Base-by-base conservation (phyloP, 352 stramenopile species). In the Plasmopara muralis region DNA sequence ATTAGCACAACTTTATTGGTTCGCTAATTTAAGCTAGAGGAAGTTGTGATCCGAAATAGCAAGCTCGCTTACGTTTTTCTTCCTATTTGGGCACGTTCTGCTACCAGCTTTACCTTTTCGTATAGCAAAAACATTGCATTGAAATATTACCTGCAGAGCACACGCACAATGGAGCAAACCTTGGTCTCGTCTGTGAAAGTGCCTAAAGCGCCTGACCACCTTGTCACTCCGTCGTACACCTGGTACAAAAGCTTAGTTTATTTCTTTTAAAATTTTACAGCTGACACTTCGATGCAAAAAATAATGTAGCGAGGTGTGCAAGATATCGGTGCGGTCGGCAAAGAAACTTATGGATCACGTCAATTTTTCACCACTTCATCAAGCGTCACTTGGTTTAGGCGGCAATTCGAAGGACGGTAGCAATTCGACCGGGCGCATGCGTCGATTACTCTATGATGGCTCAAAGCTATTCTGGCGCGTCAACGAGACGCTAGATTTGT, bases 321-420 rank as follows among this genome's bases (percentile, higher is more conserved):
- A 93, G 59, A 92, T 93, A 51, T 90, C 81, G 30, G 75, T 93
- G 50, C 81, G 83, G 14, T 93, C 83, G 9, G 83, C 83, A 5
- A 80, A 93, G 45, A 93, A 92, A 68, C 64, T 93, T 41, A 73
- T 92, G 28, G 83, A 93, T 52, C 83, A 93, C 55, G 83, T 92
- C 41, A 93, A 90, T 59, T 90, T 89, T 40, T 93, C 83, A 33
- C 83, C 83, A 28, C 65, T 93, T n/a, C 83, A 93, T 62, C 85
- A 89, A 58, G 81, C 77, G 2, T 83, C 81, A 5, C 66, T 93
- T 7, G 77, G 86, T 15, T 58, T 79, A 18, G 68, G 55, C n/a
- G 70, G 37, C 42, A 57, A 40, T 41, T 47, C 44, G 12, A 66
- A 63, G 9, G 28, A 31, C 34, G 20, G 31, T 34, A 38, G 37